Evolutionary conservation across 129 eudicot species (phyloP), one percentile per base, ranked within the genome.

Genomic region (Centella asiatica): DNA sequence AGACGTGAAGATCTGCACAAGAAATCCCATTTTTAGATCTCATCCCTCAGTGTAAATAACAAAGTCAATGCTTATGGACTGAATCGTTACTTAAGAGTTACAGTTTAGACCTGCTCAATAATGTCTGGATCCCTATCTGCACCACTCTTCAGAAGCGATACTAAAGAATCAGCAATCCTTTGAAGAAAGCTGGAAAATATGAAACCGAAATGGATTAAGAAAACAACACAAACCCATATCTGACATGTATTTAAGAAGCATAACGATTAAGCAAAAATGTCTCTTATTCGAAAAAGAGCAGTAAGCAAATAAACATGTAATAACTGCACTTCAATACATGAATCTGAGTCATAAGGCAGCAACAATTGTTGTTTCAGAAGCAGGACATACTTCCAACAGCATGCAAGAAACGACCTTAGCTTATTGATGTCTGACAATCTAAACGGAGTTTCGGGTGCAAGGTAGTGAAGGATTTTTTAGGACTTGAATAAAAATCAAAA

Each of bases 111-210:
- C 95, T 90, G 94, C 81, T 92, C 95, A 29, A 92, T 82, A 37
- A 82, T 79, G 49, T 92, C 98, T 13, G 98, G 79, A 61, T 90
- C 98, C 80, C 83, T 79, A 44, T 92, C 98, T 64, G 95, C 98
- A 40, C 95, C 98, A 73, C 85, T 71, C 66, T 76, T 63, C 61
- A 92, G 94, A 45, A 92, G 95, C 62, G 33, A 59, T 70, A 53
- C 79, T 22, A 84, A 32, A 28, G 94, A 76, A 64, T 77, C 83
- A 24, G 75, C 79, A 51, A 92, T 78, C 68, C 64, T 83, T 37
- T 62, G 80, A 25, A 90, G 74, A 84, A 77, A 90, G 1, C 97
- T 86, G 83, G 60, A 59, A 39, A 60, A 13, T 13, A 65, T 3
- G 11, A 36, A 67, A 57, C 58, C 31, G 64, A 42, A 22, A 34